Evolutionary conservation across 2,329 filamentous ascomycete genomes (phyloP).

Genomic region (Sclerotinia borealis): DNA sequence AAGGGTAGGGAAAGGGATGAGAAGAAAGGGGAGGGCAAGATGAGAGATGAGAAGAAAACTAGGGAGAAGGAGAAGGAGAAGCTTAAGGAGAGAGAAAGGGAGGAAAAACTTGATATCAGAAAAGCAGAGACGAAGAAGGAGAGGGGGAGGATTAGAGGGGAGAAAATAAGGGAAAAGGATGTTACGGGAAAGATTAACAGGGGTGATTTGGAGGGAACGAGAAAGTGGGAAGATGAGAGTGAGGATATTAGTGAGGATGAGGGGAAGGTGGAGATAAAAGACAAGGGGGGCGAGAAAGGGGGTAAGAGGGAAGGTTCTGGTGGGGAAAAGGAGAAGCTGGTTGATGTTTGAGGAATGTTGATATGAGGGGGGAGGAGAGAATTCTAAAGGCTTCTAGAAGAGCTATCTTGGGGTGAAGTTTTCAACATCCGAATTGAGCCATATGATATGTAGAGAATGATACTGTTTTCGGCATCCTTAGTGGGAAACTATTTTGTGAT

Average conservation of each 20-base stretch:
- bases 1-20: background rate
- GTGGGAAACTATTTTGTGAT: background rate
- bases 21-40: background rate
- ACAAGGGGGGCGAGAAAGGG: background rate
- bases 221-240: slow-evolving; percentile 27
- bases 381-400: background rate
- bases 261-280: background rate
- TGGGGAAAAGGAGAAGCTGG: slow-evolving; percentile 19
- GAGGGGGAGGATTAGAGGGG: slow-evolving; percentile 6
- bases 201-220: slow-evolving; percentile 18
- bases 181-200: slow-evolving; percentile 16
- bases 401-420: background rate
- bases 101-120: background rate
- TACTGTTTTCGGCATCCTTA: background rate
- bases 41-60: background rate
- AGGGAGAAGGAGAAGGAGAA: slow-evolving; percentile 1
- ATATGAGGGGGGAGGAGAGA: background rate
- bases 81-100: slow-evolving; percentile 2
- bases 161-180: background rate
- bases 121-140: slow-evolving; percentile 7
- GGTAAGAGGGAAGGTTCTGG: slow-evolving; percentile 23
- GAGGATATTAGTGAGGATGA: background rate
- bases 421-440: background rate
- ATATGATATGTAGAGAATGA: too few species aligned
- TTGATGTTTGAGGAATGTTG: slow-evolving; percentile 22